Evolutionary conservation across 2,329 filamentous ascomycete species (phyloP), one percentile per base, ranked within the genome.

Genomic region (Trichoderma simmonsii): DNA sequence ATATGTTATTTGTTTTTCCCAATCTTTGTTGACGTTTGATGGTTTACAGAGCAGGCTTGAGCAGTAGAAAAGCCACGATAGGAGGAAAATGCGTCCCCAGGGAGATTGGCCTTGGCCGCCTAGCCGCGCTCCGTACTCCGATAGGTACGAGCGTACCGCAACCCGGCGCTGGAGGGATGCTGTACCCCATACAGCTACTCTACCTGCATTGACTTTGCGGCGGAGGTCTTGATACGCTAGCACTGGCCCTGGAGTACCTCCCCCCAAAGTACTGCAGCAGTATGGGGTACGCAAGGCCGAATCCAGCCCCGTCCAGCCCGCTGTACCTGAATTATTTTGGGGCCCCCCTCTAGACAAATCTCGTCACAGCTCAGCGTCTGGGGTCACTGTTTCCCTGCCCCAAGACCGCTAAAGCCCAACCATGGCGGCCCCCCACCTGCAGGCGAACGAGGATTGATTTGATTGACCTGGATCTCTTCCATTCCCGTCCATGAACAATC

Each of bases 41-140:
- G n/a, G 21, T 14, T 26, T 36, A 28, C 12, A 39, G 39, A 54
- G 8, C 11, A 28, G 30, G 56, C 15, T 32, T 24, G 56, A 69
- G 26, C 48, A 69, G 26, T 34, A 57, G 56, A 70, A 62, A 62
- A 70, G 67, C 48, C 67, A 70, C 67, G 67, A 70, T 70, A 70
- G 67, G 67, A 70, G 67, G 67, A 39, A 67, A 70, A 48, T 62
- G 63, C 63, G n/a, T 65, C 26, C 39, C 60, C 34, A 56, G 67
- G 67, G 67, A 70, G 67, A 70, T 70, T 70, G 64, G 67, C 67
- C 57, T 39, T 70, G 57, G 67, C 57, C 56, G 66, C 51, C 65
- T 60, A 61, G 65, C 65, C 65, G 66, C 66, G 66, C 66, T 69
- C 66, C 66, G 57, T 61, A 4, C 66, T 51, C 67, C 51, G 48